Percentiles rank a stretch among this genome's conserved stretches.
phyloP scores from a whole-genome alignment of 2,329 filamentous ascomycete species.

The Amphichorda felina region DNA sequence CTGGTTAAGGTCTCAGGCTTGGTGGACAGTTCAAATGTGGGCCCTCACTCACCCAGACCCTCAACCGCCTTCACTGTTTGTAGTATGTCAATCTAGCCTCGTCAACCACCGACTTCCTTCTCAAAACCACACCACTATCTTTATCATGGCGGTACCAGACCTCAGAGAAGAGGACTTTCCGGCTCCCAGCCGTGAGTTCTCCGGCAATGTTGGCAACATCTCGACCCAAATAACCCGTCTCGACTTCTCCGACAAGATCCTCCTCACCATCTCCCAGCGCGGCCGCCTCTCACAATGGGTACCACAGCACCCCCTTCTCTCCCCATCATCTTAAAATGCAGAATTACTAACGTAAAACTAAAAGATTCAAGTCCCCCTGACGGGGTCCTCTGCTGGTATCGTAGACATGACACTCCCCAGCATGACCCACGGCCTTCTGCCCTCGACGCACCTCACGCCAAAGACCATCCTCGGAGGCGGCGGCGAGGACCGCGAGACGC shows the following conservation, averaged over 20 bases:
- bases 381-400: conserved; percentile 50
- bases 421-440: conserved; percentile 42
- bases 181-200: conserved; percentile 45
- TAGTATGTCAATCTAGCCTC: no score
- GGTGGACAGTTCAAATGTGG: no score
- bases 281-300: conserved; percentile 90
- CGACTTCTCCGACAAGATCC: conserved; percentile 78
- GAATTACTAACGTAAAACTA: neutral
- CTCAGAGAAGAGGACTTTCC: conserved; percentile 52
- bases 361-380: conserved; percentile 68
- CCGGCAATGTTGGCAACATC: conserved; percentile 52
- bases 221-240: conserved; percentile 62
- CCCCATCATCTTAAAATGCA: neutral
- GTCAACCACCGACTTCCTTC: no score
- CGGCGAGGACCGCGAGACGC: conserved; percentile 63
- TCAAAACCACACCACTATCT: no score
- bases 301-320: conserved; percentile 12
- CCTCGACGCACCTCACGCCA: conserved; percentile 71
- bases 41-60: no score
- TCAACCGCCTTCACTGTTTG: no score
- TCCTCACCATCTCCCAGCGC: conserved; percentile 79
- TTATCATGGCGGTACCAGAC: conserved; percentile 27
- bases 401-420: conserved; percentile 47
- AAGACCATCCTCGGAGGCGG: conserved; percentile 80
- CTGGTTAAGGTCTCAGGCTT: no score